These are phyloP conservation scores for Clavariopsis aquatica DNA, from an alignment of 495 filamentous ascomycete species.

Conservation along the genomic window DNA sequence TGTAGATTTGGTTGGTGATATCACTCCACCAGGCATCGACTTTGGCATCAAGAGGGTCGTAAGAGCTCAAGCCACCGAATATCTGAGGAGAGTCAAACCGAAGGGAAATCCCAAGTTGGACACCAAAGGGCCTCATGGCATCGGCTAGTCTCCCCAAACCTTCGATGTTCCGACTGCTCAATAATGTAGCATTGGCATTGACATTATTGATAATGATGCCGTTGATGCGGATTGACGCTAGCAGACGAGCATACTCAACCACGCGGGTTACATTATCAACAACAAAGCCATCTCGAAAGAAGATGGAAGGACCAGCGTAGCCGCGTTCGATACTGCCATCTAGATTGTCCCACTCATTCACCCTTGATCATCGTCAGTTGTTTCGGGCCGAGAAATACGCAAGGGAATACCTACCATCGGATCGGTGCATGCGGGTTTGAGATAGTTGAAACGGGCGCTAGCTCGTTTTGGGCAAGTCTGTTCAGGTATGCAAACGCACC, in stretches of 20 bases:
- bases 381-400: background rate
- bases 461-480: conserved; percentile 62
- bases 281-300: conserved; percentile 61
- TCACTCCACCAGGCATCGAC: conserved; percentile 65
- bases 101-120: conserved; percentile 65
- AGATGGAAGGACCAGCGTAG: conserved; percentile 69
- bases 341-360: conserved; percentile 46
- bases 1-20: conserved; percentile 60
- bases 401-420: conserved; percentile 59
- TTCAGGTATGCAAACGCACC: conserved; percentile 70
- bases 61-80: conserved; percentile 61
- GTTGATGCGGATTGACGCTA: conserved; percentile 69
- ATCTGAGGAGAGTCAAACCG: conserved; percentile 66
- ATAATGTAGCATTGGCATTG: conserved; percentile 63
- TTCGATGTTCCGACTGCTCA: conserved; percentile 58
- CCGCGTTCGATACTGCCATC: conserved; percentile 70
- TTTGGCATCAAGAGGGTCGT: conserved; percentile 61
- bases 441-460: conserved; percentile 54
- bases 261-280: conserved; percentile 60
- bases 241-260: conserved; percentile 63
- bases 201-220: conserved; percentile 71
- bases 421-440: conserved; percentile 63
- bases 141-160: conserved; percentile 65
- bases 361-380: background rate
- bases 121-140: conserved; percentile 65